Evolutionary conservation across 257 asterid species (phyloP), one percentile per base, ranked within the genome.

Genomic region (Verbena officinalis): DNA sequence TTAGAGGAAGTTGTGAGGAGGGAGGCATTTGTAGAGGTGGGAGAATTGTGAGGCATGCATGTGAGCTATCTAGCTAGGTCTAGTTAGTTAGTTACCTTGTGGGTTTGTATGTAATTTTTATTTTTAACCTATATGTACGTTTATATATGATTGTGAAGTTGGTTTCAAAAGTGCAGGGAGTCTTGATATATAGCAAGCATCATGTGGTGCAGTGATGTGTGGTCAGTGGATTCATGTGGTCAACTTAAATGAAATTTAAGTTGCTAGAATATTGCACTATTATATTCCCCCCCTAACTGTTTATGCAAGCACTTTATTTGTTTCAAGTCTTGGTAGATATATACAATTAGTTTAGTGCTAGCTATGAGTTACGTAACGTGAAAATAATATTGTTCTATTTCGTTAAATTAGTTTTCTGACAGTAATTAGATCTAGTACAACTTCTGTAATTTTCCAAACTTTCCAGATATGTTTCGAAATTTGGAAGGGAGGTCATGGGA

Each of bases 141-240:
- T 1, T 36, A 36, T 36, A 3, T 36, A 36, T 36, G 40, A 9
- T 3, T 30, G 36, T 42, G 75, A 58, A 5, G 16, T 42, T 14
- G 16, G 24, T 20, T 43, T 69, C 58, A 43, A 3, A 69, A 59
- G 64, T 64, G n/a, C n/a, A 5, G 33, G 49, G 44, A 62, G 71
- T 16, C 7, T 30, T 53, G 84, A 59, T 40, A n/a, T n/a, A 9
- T 21, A 5, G 22, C 11, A 36, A 7, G 22, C 22, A 43, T 45
- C 1, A 7, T 48, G 2, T 27, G 49, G 60, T 66, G 58, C 20
- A 75, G 73, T 40, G 68, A 44, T 54, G n/a, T 27, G 57, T 71
- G 70, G 61, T 77, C 93, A 78, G 68, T 71, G 64, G 66, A 69
- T 80, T 78, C 94, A 80, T 83, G 93, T 81, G 84, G 69, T 74